Evolutionary conservation across 1,139 yeast genomes (phyloP), one percentile per base, ranked within the genome.

Genomic region (Kurtzmaniella quercitrusa): DNA sequence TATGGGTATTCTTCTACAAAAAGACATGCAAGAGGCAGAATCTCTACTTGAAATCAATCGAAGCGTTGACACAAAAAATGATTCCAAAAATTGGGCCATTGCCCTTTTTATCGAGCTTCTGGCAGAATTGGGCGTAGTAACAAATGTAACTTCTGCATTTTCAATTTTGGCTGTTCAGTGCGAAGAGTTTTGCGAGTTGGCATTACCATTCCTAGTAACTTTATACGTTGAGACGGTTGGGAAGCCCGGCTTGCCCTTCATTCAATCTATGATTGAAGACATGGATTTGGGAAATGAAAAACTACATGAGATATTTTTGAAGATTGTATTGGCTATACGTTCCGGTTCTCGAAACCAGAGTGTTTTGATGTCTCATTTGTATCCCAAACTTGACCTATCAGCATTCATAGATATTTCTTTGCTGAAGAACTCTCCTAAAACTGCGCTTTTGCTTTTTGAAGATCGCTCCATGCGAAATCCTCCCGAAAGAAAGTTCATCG

Each of bases 371-470:
- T 53, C 52, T 2, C 49, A 52, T 1, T 57, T 79, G 1, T 75
- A 71, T 46, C 46, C 54, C 1, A 53, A 52, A 0, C 44, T 81
- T 8, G 66, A 75, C 42, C 48, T 69, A 2, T 45, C 50, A 1
- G 37, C 39, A 1, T 52, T 76, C 8, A 73, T 60, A 46, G 39
- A 57, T 3, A 51, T 70, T 10, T 76, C 85, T 0, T 48, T 67
- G 0, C 47, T 57, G 1, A 58, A 65, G 14, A 65, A 65, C 1
- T 59, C 70, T 39, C 63, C 66, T 15, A 69, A 73, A 43, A 66
- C 83, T 9, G 77, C 85, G 0, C 58, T 80, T 34, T 59, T 82
- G 68, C 42, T 83, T 0, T 70, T 76, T 49, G 93, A 85, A 51
- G 87, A 82, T 46, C 57, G 57, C 7, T 4, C 37, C 6, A 12